A percentile compares a stretch with the other conserved stretches of the same genome.
Evolutionary conservation across 129 eudicot genomes (phyloP).

Genomic region (Flaveria brownii): DNA sequence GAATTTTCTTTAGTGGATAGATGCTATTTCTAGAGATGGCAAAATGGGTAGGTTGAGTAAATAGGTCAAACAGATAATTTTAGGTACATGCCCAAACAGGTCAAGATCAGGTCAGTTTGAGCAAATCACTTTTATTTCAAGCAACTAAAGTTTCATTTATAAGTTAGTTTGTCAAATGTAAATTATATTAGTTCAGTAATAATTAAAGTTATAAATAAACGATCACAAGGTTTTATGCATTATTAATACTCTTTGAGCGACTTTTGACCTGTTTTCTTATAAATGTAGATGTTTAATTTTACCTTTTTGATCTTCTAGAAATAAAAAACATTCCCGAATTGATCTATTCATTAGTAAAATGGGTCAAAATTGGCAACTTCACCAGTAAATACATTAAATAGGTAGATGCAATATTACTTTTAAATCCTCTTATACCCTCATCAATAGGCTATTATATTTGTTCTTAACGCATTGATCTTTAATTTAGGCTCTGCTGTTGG

Average conservation of each 20-base stretch:
- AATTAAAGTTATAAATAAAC: background rate
- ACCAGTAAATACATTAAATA: background rate
- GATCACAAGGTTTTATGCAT: background rate
- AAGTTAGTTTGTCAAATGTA: background rate
- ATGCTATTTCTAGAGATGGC: background rate
- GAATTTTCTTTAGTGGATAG: background rate
- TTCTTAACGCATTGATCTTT: conserved; percentile 11
- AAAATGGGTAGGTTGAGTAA: conserved; percentile 2
- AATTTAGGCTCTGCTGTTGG: conserved; percentile 92
- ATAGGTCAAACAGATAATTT: background rate
- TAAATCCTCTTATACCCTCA: background rate
- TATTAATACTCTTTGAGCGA: background rate
- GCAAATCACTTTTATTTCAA: background rate
- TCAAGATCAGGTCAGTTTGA: background rate
- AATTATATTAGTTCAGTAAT: background rate
- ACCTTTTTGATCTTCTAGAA: background rate
- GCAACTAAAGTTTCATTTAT: background rate
- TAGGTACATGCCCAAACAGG: background rate
- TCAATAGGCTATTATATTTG: background rate
- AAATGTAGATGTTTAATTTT: background rate
- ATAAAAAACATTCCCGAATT: background rate
- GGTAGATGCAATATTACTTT: background rate
- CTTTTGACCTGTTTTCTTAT: background rate
- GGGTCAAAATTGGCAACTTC: background rate
- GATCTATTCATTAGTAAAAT: background rate